Base-by-base conservation (phyloP, 2,329 filamentous ascomycete species). In the Hymenoscyphus repandus region DNA sequence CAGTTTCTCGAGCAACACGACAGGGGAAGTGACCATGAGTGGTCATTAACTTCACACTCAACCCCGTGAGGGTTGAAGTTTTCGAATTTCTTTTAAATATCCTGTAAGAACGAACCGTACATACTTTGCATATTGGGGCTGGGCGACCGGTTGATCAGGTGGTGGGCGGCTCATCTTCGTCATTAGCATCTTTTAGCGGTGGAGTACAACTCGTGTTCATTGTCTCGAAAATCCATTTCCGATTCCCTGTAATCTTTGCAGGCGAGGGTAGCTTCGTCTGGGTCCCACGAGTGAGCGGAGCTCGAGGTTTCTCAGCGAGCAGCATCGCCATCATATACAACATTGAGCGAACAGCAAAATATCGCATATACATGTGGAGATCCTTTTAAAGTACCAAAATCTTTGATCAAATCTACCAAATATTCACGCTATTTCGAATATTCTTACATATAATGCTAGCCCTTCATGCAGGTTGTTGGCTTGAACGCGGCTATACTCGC, bases 1-100 rank as follows among this genome's bases (percentile, higher is more conserved):
- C 6, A 60, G 57, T 40, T 61, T 62, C 49, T 54, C 58, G 17
- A 61, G 57, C 31, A 47, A 17, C 11, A 49, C 51, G 13, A 51
- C 47, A 18, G 53, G 45, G 20, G 58, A 62, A 47, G 34, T 44
- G 17, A 20, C 39, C 3, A 45, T 45, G 45, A 33, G 50, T 36
- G 41, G 40, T 10, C 52, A 43, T 39, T 47, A 38, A 49, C 18
- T 11, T 17, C 13, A 11, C 15, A 13, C 12, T 37, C 34, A 17
- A 10, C 10, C 10, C 12, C 10, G 5, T 37, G 15, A 13, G 34
- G 10, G 34, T 11, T 13, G 10, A 5, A 37, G 34, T 17, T 43
- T 34, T 11, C 27, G 13, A 37, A 34, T 41, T 43, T 33, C 37
- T 15, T 10, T 43, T 31, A 17, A 27, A 30, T 13, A 13, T 42